Percentiles rank a stretch among this genome's conserved stretches.
Evolutionary conservation across 2,329 filamentous ascomycete genomes (phyloP).

Genomic region (Talaromyces amestolkiae): DNA sequence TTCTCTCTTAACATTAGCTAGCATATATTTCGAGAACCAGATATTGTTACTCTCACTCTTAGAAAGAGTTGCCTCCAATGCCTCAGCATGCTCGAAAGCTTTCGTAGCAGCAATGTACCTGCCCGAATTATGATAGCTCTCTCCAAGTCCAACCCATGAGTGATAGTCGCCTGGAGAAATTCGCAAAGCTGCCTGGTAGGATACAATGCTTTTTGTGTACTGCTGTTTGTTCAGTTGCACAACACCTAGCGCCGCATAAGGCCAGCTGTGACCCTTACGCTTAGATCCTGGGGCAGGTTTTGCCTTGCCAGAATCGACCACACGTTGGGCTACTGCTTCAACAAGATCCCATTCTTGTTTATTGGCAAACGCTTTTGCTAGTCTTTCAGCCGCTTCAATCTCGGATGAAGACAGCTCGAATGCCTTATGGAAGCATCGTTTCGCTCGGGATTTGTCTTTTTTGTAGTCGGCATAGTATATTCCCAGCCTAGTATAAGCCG

Average conservation of each 20-base stretch:
- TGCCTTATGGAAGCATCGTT: slow-evolving; percentile 94
- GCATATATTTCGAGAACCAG: slow-evolving; percentile 97
- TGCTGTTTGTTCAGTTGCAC: slow-evolving; percentile 94
- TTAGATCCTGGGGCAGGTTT: slow-evolving; percentile 89
- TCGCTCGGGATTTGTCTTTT: slow-evolving; percentile 78
- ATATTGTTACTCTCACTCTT: slow-evolving; percentile 62
- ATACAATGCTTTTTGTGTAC: slow-evolving; percentile 82
- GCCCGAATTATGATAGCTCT: slow-evolving; percentile 93
- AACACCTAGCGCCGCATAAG: slow-evolving; percentile 87
- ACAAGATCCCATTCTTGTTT: slow-evolving; percentile 95
- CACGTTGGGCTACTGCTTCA: slow-evolving; percentile 83
- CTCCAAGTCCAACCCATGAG: slow-evolving; percentile 93
- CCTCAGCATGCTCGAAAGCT: slow-evolving; percentile 81
- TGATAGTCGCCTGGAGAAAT: slow-evolving; percentile 86
- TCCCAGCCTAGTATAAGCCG: slow-evolving; percentile 86
- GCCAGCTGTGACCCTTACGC: slow-evolving; percentile 91
- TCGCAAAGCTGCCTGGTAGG: slow-evolving; percentile 83
- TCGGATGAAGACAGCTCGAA: slow-evolving; percentile 89
- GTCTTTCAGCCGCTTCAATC: slow-evolving; percentile 78
- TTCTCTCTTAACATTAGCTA: slow-evolving; percentile 90
- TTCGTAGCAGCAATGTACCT: slow-evolving; percentile 91
- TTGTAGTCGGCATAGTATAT: slow-evolving; percentile 89
- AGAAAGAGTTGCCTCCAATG: slow-evolving; percentile 62
- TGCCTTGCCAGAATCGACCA: slow-evolving; percentile 92
- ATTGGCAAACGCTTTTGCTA: slow-evolving; percentile 83